Base-by-base conservation (phyloP, 306 rosid genomes). In the Chamaecrista fasciculata region DNA sequence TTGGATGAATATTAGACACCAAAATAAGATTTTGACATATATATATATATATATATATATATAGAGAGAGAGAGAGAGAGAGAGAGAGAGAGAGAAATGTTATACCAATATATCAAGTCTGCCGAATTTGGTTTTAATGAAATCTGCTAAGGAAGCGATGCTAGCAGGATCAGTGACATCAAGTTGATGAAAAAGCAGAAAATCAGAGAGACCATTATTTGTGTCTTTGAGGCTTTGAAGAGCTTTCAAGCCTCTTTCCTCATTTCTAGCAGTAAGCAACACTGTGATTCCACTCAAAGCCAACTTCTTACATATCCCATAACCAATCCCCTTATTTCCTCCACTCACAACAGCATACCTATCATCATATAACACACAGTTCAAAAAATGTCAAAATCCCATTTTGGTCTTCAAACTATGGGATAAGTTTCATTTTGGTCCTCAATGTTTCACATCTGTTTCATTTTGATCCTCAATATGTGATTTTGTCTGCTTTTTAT, bases 261-360 rank as follows among this genome's bases (percentile, higher is more conserved):
- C 67, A 60, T 82, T 60, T 62, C 86, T 78, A 2, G 86, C 80
- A 11, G 86, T 82, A 14, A 82, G 83, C 2, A 82, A 55, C 49
- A 82, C 86, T 39, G 25, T 82, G 8, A 82, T 4, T 1, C 86
- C 80, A n/a, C 50, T 74, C 59, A 80, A 69, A 8, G 86, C 83
- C 36, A 82, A 61, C 31, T 76, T 75, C 66, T 74, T 74, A 10
- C 76, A 76, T 43, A 71, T 78, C 18, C 68, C 83, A 18, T 70
- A 70, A 25, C 86, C 86, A 36, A 82, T 21, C 61, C 86, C 86
- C 57, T 82, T 82, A 44, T 82, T 82, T 23, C 80, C 59, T 28
- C 86, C 86, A 29, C 80, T 82, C n/a, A 82, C 86, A 8, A 82
- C 83, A 15, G 86, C 86, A 78, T 70, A 82, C 69, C 86, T 82